Base-by-base conservation (phyloP, 2,329 filamentous ascomycete genomes). In the Fonsecaea multimorphosa region DNA sequence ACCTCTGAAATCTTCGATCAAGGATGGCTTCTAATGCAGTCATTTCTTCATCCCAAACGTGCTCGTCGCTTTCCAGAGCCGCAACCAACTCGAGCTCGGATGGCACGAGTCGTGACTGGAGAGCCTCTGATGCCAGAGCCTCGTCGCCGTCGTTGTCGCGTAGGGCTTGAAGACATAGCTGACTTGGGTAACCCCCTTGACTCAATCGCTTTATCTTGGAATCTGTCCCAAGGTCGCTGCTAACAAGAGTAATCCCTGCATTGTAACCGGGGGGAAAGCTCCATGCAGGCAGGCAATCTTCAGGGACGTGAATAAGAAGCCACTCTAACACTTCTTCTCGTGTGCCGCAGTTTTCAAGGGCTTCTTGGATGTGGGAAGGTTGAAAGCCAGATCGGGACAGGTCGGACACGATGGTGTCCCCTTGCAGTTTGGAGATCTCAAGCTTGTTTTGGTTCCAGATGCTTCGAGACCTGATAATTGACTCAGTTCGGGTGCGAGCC, bases 221-320 rank as follows among this genome's bases (percentile, higher is more conserved):
- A 76, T 98, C 93, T 71, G 88, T 87, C 75, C 88, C 91, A 67
- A 97, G 77, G 75, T 97, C 90, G 6, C 89, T 90, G 58, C 91
- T 91, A 0, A 89, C 94, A 69, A 99, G 89, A 52, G 89, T 92
- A 29, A 98, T 89, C 24, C 95, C 95, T 31, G 93, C 94, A 11
- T 91, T 89, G 76, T 99, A 99, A 67, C 89, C 91, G 78, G 96
- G 93, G 0, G 95, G 95, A 49, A 99, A 81, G 72, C 92, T 92
- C 93, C 94, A 98, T 6, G 86, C 83, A 0, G 95, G 95, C n/a
- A 98, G 81, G 73, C 98, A 95, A 75, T 99, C 95, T 75, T 99
- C 95, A 0, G 95, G 95, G 1, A 99, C 93, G 78, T 99, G 94
- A 58, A 98, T 93, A 56, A 99, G 85, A 16, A 99, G 84, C 95